Conservation (phyloP, 495 filamentous ascomycete species). For the Gamarada debralockiae region DNA sequence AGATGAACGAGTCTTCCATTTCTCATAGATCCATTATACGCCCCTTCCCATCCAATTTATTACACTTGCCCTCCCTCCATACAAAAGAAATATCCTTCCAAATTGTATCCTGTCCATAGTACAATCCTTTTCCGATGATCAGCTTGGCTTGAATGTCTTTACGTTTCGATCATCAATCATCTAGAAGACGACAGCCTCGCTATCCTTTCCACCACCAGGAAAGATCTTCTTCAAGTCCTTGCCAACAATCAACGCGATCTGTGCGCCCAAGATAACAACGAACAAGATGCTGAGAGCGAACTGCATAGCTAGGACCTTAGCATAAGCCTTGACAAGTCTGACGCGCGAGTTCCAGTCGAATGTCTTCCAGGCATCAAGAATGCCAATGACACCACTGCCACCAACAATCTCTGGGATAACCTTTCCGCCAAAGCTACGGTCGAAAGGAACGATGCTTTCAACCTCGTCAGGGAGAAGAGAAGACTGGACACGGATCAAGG, state of each 20-base stretch:
- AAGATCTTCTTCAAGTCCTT: conserved; percentile 21
- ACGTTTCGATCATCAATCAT: too few species aligned
- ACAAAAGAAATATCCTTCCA: background rate
- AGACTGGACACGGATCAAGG: conserved; percentile 65
- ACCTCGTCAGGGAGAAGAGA: conserved; percentile 65
- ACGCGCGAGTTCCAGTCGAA: conserved; percentile 58
- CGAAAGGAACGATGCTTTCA: conserved; percentile 73
- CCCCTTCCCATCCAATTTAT: too few species aligned
- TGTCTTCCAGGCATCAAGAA: conserved; percentile 64
- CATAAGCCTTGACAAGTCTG: conserved; percentile 55
- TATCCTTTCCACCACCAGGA: background rate
- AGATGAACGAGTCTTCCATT: too few species aligned
- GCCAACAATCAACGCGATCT: conserved; percentile 34
- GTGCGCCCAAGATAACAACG: conserved; percentile 28
- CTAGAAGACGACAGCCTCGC: background rate
- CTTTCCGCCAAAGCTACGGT: conserved; percentile 62
- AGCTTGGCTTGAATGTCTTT: too few species aligned
- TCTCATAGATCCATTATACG: background rate
- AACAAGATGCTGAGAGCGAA: conserved; percentile 40
- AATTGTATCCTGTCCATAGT: background rate
- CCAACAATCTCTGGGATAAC: conserved; percentile 54
- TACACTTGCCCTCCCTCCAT: background rate
- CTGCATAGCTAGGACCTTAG: conserved; percentile 52
- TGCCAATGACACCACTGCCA: conserved; percentile 53
- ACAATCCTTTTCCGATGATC: background rate